Evolutionary conservation across 1,284 basidiomycete species (phyloP).

Genomic region (Marasmius oreades): DNA sequence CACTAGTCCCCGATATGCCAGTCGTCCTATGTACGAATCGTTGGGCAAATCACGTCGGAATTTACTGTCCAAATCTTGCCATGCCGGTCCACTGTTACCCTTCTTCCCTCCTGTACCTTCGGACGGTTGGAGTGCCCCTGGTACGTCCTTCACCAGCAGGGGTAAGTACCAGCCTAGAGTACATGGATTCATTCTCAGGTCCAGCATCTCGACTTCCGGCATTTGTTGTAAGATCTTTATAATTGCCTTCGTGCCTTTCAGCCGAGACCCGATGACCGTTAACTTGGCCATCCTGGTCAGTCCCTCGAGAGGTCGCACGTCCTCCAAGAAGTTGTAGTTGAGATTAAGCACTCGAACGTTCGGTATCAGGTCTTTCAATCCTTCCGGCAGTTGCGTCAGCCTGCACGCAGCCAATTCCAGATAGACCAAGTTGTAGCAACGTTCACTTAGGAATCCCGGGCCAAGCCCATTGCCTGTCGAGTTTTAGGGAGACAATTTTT

Average conservation of each 20-base stretch:
- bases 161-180: constrained; percentile 95
- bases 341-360: constrained; percentile 92
- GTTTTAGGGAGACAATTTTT: not conserved
- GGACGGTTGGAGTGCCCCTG: constrained; percentile 64
- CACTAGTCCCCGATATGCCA: constrained; percentile 84
- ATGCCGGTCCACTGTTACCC: constrained; percentile 37
- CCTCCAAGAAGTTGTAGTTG: constrained; percentile 91
- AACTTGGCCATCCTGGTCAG: constrained; percentile 76
- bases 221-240: constrained; percentile 70
- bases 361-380: constrained; percentile 68
- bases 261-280: constrained; percentile 80
- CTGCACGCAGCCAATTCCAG: constrained; percentile 92
- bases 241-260: constrained; percentile 67
- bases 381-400: constrained; percentile 69
- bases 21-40: constrained; percentile 77
- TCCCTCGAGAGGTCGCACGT: constrained; percentile 67
- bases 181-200: constrained; percentile 92
- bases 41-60: constrained; percentile 89
- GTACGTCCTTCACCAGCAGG: constrained; percentile 66
- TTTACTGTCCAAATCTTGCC: constrained; percentile 77
- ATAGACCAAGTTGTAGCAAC: constrained; percentile 88
- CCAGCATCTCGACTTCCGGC: constrained; percentile 79
- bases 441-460: constrained; percentile 37
- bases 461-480: constrained; percentile 42
- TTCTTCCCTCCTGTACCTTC: constrained; percentile 30